Evolutionary conservation across 371 early-diverging fungal genomes (phyloP).

Genomic region (Apophysomyces variabilis): DNA sequence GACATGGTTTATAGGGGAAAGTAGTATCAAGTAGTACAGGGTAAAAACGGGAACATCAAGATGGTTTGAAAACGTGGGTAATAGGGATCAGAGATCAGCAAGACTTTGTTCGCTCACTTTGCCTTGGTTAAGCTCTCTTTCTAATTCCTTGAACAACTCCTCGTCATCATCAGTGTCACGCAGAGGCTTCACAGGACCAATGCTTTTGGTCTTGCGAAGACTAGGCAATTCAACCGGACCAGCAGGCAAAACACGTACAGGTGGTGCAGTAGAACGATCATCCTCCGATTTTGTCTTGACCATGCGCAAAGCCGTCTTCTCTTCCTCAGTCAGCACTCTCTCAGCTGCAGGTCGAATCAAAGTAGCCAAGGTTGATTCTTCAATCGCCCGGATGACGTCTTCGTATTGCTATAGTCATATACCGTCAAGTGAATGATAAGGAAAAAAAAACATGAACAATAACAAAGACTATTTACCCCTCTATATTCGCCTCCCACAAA

Average conservation of each 20-base stretch:
- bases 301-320: slow-evolving; percentile 39
- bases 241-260: slow-evolving; percentile 30
- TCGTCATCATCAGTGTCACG: slow-evolving; percentile 51
- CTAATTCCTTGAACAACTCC: slow-evolving; percentile 36
- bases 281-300: slow-evolving; percentile 25
- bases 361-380: slow-evolving; percentile 22
- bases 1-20: too few species aligned
- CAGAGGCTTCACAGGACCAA: slow-evolving; percentile 31
- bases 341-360: slow-evolving; percentile 40
- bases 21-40: too few species aligned
- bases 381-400: slow-evolving; percentile 31
- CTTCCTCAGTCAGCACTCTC: slow-evolving; percentile 33
- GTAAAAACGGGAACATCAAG: not conserved
- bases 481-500: slow-evolving; percentile 51
- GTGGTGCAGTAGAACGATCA: slow-evolving; percentile 20
- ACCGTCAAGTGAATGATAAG: not conserved
- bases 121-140: slow-evolving; percentile 40
- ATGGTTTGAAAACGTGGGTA: not conserved
- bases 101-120: slow-evolving; percentile 25
- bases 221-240: slow-evolving; percentile 24
- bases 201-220: slow-evolving; percentile 25
- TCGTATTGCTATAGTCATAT: slow-evolving; percentile 27
- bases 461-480: slow-evolving; percentile 29
- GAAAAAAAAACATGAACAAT: not conserved
- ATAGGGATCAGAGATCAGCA: slow-evolving; percentile 26